phyloP scores from a whole-genome alignment of 2,329 filamentous ascomycete species.

The Apiospora aurea region DNA sequence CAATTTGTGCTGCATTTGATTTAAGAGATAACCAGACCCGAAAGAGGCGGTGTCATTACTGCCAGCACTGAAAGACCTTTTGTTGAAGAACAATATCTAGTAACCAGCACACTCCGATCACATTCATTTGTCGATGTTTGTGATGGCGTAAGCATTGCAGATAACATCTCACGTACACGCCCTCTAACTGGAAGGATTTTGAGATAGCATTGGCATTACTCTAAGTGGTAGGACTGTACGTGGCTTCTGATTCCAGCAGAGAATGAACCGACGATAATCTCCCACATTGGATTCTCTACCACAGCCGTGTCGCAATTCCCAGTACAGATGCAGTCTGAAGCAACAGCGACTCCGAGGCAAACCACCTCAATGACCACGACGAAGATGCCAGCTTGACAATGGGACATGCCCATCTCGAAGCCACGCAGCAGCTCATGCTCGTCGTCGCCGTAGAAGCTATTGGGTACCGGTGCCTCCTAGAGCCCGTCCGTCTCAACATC shows the following conservation, averaged over 20 bases:
- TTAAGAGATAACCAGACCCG: neutral
- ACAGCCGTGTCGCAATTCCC: too few species aligned
- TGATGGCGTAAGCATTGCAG: neutral
- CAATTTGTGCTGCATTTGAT: neutral
- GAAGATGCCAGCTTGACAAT: too few species aligned
- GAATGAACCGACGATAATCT: neutral
- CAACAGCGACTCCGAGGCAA: too few species aligned
- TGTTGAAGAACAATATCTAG: neutral
- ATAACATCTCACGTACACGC: neutral
- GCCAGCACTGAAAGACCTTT: neutral
- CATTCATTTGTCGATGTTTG: neutral
- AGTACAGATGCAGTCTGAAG: too few species aligned
- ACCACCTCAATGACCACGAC: too few species aligned
- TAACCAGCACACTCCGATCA: neutral
- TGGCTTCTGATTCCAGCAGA: neutral
- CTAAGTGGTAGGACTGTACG: neutral
- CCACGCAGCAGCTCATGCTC: too few species aligned
- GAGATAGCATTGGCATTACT: neutral
- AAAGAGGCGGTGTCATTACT: neutral
- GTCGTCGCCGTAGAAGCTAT: too few species aligned
- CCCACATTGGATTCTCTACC: neutral
- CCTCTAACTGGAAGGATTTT: neutral
- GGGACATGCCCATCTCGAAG: too few species aligned
- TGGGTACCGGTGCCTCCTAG: too few species aligned
- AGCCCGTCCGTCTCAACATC: too few species aligned